These are phyloP conservation scores for Paraglomus brasilianum DNA, from an alignment of 192 early-diverging fungal genomes.

Conservation along the genomic window DNA sequence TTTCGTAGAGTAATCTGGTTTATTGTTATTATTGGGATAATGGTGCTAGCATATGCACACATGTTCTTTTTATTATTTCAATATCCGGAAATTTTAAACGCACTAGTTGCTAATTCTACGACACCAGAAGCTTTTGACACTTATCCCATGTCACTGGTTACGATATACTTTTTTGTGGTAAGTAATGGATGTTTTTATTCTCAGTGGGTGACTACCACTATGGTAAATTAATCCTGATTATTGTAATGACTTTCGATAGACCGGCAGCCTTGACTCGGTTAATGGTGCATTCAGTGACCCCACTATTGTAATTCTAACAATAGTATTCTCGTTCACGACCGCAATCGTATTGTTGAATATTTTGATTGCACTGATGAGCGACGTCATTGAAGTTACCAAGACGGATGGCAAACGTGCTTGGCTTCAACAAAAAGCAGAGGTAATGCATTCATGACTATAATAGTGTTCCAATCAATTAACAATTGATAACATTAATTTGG, in stretches of 20 bases:
- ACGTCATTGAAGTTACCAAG: slow-evolving; percentile 6
- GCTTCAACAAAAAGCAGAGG: slow-evolving; percentile 24
- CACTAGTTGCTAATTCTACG: no score
- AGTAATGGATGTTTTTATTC: neutral
- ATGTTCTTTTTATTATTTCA: neutral
- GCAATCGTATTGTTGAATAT: slow-evolving; percentile 24
- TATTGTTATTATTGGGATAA: neutral
- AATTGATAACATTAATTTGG: no score
- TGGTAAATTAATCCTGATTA: neutral
- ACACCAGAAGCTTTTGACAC: no score
- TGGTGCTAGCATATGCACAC: slow-evolving; percentile 7
- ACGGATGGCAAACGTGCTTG: slow-evolving; percentile 12
- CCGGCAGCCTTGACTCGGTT: neutral
- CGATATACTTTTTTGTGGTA: slow-evolving; percentile 4
- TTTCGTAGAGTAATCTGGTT: slow-evolving; percentile 4
- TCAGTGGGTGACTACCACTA: neutral
- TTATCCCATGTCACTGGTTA: neutral
- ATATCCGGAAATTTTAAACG: no score
- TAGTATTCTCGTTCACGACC: slow-evolving; percentile 21
- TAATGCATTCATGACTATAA: no score
- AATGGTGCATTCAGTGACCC: neutral
- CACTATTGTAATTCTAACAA: slow-evolving; percentile 1
- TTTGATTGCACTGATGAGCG: slow-evolving; percentile 15
- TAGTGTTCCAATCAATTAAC: no score
- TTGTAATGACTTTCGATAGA: neutral